A percentile compares a stretch with the other conserved stretches of the same genome.
phyloP scores from a whole-genome alignment of 768 basidiomycete genomes.

The Erythrobasidium yunnanense region DNA sequence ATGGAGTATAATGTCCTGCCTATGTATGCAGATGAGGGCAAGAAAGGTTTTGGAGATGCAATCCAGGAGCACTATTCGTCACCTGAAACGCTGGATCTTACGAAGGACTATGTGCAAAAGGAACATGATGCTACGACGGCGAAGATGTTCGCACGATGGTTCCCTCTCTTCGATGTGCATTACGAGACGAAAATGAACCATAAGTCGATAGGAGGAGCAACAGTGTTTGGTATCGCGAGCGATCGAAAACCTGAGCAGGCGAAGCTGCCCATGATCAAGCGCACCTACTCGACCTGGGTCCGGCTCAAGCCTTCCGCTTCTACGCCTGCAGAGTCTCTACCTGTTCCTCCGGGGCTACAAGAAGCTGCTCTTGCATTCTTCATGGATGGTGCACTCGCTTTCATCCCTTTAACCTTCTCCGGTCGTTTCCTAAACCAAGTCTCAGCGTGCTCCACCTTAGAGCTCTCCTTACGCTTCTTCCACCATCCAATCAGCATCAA shows the following conservation, averaged over 20 bases:
- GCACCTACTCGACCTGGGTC: constrained; percentile 7
- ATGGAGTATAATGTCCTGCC: constrained; percentile 7
- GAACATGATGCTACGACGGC: neutral
- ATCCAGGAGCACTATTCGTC: neutral
- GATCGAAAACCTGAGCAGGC: neutral
- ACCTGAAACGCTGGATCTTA: neutral
- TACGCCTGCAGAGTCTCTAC: neutral
- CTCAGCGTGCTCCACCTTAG: constrained; percentile 3
- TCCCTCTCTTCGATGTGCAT: neutral
- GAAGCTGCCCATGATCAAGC: neutral
- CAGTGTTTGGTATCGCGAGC: neutral
- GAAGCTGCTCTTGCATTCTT: neutral
- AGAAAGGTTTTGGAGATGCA: neutral
- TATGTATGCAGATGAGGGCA: neutral
- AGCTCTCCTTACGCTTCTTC: constrained; percentile 18
- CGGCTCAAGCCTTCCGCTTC: neutral
- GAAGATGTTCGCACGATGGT: neutral
- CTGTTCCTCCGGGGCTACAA: neutral
- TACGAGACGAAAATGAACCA: no score
- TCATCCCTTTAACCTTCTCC: constrained; percentile 12
- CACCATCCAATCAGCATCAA: neutral
- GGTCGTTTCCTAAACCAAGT: constrained; percentile 9
- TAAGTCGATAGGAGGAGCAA: constrained; percentile 1
- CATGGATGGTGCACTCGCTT: constrained; percentile 21
- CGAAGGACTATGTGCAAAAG: neutral